Evolutionary conservation across 139 green algal species (phyloP), one percentile per base, ranked within the genome.

Genomic region (Mesotaenium endlicherianum): DNA sequence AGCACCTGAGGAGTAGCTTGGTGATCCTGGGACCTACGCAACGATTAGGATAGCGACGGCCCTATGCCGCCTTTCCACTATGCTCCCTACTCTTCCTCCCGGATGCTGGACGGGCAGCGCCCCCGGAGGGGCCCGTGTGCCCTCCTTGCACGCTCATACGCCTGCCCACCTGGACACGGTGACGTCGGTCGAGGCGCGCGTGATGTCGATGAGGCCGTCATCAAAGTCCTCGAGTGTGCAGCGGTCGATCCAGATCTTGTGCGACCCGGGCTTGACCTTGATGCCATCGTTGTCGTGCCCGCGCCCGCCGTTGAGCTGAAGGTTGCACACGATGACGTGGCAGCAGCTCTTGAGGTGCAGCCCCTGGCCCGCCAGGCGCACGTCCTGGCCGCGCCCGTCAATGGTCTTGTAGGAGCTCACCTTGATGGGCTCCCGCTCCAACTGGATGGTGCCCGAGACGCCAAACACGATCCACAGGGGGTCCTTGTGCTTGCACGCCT

Each of bases 151-250:
- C n/a, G n/a, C n/a, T n/a, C n/a, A 26, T n/a, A n/a, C n/a, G n/a
- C n/a, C n/a, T n/a, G n/a, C n/a, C n/a, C 16, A 82, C 75, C 75
- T 82, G 2, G 75, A 82, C n/a, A 82, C 38, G 39, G 75, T 82
- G 26, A 82, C 31, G 38, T 82, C 49, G 2, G 75, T 77, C 4
- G 75, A 82, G 17, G 31, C 75, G 36, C 75, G 17, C 26, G 75
- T 82, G 14, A 82, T 71, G 11, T 82, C 75, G 49, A 82, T 82
- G 1, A 82, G 49, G 8, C 75, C 75, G 36, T 82, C 75, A 20
- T 82, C 75, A 49, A 43, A 82, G 39, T 82, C 75, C 20, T n/a
- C 11, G 5, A 82, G 47, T 3, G 75, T 50, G 75, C 75, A 82
- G n/a, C 75, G 55, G 58, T 82, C 75, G 16, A 82, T 76, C 75